phyloP scores from a whole-genome alignment of 2,329 filamentous ascomycete genomes.

The Fusarium marasasianum region DNA sequence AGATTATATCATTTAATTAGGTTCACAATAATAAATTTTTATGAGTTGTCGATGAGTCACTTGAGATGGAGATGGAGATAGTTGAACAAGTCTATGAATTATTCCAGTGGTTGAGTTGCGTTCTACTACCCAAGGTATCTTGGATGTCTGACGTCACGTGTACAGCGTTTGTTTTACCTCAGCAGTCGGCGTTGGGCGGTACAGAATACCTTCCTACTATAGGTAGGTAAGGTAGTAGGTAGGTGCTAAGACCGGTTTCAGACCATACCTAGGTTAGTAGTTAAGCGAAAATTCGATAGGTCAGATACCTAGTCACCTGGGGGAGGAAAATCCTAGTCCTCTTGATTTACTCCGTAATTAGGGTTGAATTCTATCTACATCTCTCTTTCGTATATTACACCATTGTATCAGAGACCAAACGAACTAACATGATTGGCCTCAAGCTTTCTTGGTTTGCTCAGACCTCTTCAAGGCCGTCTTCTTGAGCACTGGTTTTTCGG shows the following conservation, averaged over 20 bases:
- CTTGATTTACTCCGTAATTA: neutral
- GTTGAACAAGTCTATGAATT: neutral
- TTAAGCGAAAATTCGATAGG: neutral
- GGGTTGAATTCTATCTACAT: neutral
- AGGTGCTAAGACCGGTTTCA: neutral
- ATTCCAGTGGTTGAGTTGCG: neutral
- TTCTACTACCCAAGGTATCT: neutral
- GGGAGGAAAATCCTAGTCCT: neutral
- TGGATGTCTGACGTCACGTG: constrained; percentile 41
- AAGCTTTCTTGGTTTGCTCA: constrained; percentile 17
- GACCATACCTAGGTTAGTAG: neutral
- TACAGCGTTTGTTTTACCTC: neutral
- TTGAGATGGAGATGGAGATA: neutral
- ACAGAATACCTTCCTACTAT: neutral
- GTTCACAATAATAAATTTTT: neutral
- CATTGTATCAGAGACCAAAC: neutral
- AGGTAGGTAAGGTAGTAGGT: neutral
- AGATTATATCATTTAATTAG: neutral
- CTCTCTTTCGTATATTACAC: neutral
- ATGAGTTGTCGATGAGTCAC: neutral
- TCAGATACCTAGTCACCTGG: no score
- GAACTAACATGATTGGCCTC: neutral
- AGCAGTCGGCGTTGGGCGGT: neutral
- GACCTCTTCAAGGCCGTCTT: constrained; percentile 36
- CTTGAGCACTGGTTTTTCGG: neutral